phyloP scores from a whole-genome alignment of 2,329 filamentous ascomycete species.

The Colletotrichum spaethianum region DNA sequence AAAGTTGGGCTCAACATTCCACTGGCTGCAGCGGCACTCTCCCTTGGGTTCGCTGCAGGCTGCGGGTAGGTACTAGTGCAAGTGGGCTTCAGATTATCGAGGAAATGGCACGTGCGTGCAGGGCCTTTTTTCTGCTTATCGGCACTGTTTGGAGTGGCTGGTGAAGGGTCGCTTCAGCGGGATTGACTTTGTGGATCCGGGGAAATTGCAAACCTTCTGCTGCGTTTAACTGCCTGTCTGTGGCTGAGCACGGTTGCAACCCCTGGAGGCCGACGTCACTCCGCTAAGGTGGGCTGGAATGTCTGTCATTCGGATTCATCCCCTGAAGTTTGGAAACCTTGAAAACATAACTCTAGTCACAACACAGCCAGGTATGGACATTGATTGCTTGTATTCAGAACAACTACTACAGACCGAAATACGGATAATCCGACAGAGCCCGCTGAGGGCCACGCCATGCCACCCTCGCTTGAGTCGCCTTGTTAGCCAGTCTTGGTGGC shows the following conservation, averaged over 20 bases:
- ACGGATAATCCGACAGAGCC: conserved; percentile 14
- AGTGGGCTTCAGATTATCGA: conserved; percentile 21
- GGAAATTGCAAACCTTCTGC: conserved; percentile 33
- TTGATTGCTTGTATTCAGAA: conserved; percentile 35
- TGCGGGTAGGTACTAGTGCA: conserved; percentile 26
- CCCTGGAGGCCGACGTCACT: conserved; percentile 37
- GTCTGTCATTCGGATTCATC: not conserved
- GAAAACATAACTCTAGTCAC: not conserved
- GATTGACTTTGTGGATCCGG: conserved; percentile 30
- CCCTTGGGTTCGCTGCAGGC: conserved; percentile 22
- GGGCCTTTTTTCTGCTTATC: conserved; percentile 6
- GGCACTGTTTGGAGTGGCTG: conserved; percentile 27
- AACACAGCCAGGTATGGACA: not conserved
- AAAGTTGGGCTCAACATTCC: conserved; percentile 41
- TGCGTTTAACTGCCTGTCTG: conserved; percentile 27
- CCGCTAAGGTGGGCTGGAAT: conserved; percentile 10
- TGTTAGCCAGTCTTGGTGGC: not conserved
- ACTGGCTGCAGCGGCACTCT: conserved; percentile 14
- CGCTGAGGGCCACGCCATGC: not conserved
- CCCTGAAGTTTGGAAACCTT: not conserved
- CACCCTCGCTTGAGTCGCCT: not conserved
- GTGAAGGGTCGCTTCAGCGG: not conserved
- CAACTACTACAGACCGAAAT: conserved; percentile 18
- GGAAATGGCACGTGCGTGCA: conserved; percentile 24
- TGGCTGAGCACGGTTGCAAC: conserved; percentile 23